These are phyloP conservation scores for Podospora fimiseda DNA, from an alignment of 495 filamentous ascomycete genomes.

Conservation along the genomic window DNA sequence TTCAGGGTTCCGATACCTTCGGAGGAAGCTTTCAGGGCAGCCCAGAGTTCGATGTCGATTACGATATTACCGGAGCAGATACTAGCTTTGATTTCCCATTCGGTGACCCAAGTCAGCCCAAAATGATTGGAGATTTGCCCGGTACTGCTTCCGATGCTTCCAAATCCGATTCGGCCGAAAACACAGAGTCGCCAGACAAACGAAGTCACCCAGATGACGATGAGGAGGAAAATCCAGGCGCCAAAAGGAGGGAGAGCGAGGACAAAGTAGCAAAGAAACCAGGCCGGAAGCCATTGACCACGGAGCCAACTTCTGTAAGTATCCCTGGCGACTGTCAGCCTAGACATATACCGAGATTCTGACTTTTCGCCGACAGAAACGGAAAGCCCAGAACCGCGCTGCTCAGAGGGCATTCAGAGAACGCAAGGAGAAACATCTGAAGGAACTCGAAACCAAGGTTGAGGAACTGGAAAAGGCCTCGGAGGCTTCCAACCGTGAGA, in stretches of 20 bases:
- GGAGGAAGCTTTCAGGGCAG: constrained; percentile 60
- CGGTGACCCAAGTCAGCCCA: constrained; percentile 58
- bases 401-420: constrained; percentile 96
- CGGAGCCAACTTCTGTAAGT: constrained; percentile 91
- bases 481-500: constrained; percentile 77
- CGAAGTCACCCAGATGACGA: constrained; percentile 71
- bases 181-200: constrained; percentile 72
- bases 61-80: constrained; percentile 47
- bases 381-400: constrained; percentile 96
- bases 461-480: constrained; percentile 85
- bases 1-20: constrained; percentile 25
- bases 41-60: constrained; percentile 75
- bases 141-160: constrained; percentile 35
- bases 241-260: constrained; percentile 75
- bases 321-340: constrained; percentile 2
- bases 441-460: constrained; percentile 93
- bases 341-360: constrained; percentile 26
- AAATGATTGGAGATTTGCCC: constrained; percentile 74
- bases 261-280: constrained; percentile 84
- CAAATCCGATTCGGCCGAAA: constrained; percentile 52
- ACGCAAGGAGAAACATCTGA: constrained; percentile 94
- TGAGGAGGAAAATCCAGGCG: constrained; percentile 53
- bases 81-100: constrained; percentile 56
- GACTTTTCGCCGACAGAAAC: constrained; percentile 63
- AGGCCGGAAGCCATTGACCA: constrained; percentile 89